Percentiles rank a stretch among this genome's conserved stretches.
phyloP scores from a whole-genome alignment of 768 basidiomycete species.

The Xanthoconium purpureum region DNA sequence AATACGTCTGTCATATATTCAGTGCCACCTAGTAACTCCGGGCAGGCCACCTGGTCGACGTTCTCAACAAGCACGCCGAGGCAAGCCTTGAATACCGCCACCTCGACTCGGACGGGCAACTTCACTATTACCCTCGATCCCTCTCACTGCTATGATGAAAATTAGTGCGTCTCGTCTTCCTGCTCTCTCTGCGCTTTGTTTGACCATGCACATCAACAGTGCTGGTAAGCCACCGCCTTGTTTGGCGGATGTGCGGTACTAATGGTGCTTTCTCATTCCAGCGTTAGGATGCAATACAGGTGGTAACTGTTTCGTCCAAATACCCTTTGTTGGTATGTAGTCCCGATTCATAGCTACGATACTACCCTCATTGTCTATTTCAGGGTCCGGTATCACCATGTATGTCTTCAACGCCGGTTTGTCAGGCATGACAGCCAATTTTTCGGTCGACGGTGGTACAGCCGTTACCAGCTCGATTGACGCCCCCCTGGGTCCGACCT shows the following conservation, averaged over 20 bases:
- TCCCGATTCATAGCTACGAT: background rate
- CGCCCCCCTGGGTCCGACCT: slow-evolving; percentile 10
- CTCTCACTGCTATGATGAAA: slow-evolving; percentile 21
- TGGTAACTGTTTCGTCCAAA: background rate
- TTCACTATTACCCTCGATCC: slow-evolving; percentile 15
- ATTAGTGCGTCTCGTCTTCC: slow-evolving; percentile 21
- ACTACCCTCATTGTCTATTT: background rate
- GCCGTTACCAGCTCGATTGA: background rate
- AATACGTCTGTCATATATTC: slow-evolving; percentile 15
- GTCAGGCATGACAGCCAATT: too few relatives aligned
- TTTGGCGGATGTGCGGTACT: background rate
- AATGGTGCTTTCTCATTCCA: background rate
- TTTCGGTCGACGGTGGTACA: too few relatives aligned
- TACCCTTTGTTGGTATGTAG: background rate
- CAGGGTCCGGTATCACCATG: slow-evolving; percentile 4
- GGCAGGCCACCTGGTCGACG: slow-evolving; percentile 9
- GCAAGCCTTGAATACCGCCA: slow-evolving; percentile 4
- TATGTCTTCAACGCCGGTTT: too few relatives aligned
- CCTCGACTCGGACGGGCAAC: slow-evolving; percentile 22
- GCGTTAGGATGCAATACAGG: slow-evolving; percentile 8
- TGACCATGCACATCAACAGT: slow-evolving; percentile 5
- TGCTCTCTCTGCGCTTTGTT: background rate
- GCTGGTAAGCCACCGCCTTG: slow-evolving; percentile 12
- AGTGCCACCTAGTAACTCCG: slow-evolving; percentile 13
- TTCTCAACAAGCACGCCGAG: background rate